These are phyloP conservation scores for Oropetium thomaeum DNA, from an alignment of 176 grass and related monocot species.

Conservation along the genomic window DNA sequence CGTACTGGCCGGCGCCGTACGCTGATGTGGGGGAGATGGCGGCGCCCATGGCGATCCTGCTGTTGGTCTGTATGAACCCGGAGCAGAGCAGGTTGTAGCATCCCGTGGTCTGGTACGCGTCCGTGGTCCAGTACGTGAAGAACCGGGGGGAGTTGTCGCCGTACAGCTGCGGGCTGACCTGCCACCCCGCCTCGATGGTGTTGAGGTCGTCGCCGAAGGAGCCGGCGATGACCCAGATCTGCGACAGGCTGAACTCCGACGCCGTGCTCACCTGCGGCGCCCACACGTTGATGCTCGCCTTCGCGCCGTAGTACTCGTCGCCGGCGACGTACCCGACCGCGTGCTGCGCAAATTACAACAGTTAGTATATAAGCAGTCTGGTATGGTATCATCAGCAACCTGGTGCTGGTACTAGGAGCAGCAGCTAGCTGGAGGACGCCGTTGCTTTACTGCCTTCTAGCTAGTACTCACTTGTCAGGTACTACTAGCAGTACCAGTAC, in stretches of 20 bases:
- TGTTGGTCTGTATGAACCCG: constrained; percentile 93
- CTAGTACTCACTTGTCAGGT: constrained; percentile 20
- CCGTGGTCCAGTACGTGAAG: constrained; percentile 96
- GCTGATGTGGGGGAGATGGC: constrained; percentile 79
- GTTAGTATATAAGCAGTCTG: too few relatives aligned
- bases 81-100: constrained; percentile 97
- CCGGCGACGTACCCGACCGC: constrained; percentile 88
- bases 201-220: constrained; percentile 90
- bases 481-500: not conserved
- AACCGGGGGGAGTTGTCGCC: constrained; percentile 80
- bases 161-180: constrained; percentile 93
- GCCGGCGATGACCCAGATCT: constrained; percentile 94
- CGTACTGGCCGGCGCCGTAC: constrained; percentile 65
- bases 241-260: constrained; percentile 90
- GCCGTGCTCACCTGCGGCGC: constrained; percentile 58
- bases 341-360: constrained; percentile 54
- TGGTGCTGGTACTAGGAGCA: too few relatives aligned
- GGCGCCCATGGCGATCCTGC: constrained; percentile 82
- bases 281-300: constrained; percentile 96
- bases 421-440: not conserved
- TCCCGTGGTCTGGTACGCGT: constrained; percentile 94
- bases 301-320: constrained; percentile 85
- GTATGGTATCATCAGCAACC: not conserved
- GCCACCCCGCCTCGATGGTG: constrained; percentile 97
- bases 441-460: not conserved